Base-by-base conservation (phyloP, 768 basidiomycete species). In the Myochromella boudieri region DNA sequence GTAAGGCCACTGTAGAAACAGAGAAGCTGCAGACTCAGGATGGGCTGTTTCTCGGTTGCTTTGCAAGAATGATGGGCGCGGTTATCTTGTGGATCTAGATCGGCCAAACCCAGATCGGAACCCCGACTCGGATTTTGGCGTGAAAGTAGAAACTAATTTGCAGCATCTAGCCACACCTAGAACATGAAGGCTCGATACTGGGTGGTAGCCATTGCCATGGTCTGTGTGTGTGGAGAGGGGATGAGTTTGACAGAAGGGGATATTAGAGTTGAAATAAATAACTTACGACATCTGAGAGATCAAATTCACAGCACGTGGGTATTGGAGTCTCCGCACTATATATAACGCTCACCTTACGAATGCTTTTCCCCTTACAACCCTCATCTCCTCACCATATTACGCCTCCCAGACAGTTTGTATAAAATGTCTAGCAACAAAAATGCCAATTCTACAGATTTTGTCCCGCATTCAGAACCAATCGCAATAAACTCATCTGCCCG, bases 391-490 rank as follows among this genome's bases (percentile, higher is more conserved):
- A 52, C 52, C 55, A 56, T 53, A 54, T 53, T 51, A 48, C 28
- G 37, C 49, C 48, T 42, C 37, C 24, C 40, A 42, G 25, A 46
- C 22, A 46, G n/a, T n/a, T n/a, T n/a, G n/a, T n/a, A n/a, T n/a
- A n/a, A 42, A 49, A 57, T 55, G 50, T 44, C 55, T 41, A 52
- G 54, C 54, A 64, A 66, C 39, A 64, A 64, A 53, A 61, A 63
- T 52, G 33, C 57, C 26, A 52, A 64, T 44, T 26, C 53, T 45
- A 61, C 60, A 38, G 51, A 52, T 34, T 48, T 47, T 37, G 44
- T 57, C 42, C 76, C 72, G 29, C 85, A 70, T 63, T 81, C 85
- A 17, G 74, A 77, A 34, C 87, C 87, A 40, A 89, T 90, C 59
- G 74, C 83, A 45, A 81, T 85, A 58, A 61, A 67, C 25, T 61